Percentiles rank a stretch among this genome's conserved stretches.
Conservation (phyloP, 2,329 filamentous ascomycete species). For the Gaeumannomyces tritici region DNA sequence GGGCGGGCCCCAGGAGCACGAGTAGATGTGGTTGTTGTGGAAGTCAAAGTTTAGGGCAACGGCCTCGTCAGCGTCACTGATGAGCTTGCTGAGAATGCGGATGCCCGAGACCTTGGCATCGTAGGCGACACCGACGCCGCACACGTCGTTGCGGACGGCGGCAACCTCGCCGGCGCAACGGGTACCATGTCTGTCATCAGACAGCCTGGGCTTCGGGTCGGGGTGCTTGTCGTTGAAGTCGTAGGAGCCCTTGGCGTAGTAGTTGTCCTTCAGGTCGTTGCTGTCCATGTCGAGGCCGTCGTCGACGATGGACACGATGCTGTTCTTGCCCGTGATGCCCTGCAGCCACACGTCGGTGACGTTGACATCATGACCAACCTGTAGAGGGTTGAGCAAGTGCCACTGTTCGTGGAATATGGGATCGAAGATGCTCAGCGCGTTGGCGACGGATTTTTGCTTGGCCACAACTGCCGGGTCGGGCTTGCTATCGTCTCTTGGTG, state of each 20-base stretch:
- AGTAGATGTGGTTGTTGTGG: conserved; percentile 92
- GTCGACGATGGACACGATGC: conserved; percentile 89
- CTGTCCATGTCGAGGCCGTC: conserved; percentile 96
- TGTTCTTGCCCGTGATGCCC: conserved; percentile 80
- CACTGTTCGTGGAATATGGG: conserved; percentile 92
- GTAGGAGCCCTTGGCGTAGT: conserved; percentile 85
- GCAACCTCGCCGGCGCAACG: conserved; percentile 91
- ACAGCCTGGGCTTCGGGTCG: conserved; percentile 72
- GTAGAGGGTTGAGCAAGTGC: conserved; percentile 80
- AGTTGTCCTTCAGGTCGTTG: conserved; percentile 84
- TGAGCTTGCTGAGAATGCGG: conserved; percentile 83
- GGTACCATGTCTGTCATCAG: conserved; percentile 84
- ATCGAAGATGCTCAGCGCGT: conserved; percentile 66
- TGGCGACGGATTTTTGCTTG: conserved; percentile 50
- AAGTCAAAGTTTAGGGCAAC: conserved; percentile 86
- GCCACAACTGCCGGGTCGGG: conserved; percentile 36
- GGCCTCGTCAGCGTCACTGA: conserved; percentile 88
- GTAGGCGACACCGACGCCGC: conserved; percentile 92
- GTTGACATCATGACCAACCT: conserved; percentile 85
- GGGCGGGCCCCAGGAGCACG: conserved; percentile 95
- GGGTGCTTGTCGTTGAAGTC: conserved; percentile 85
- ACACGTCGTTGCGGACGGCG: conserved; percentile 85
- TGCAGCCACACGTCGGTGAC: conserved; percentile 90
- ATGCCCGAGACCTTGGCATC: conserved; percentile 84
- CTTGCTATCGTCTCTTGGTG: conserved; percentile 11